Conservation (phyloP, 352 stramenopile species). For the Pythium phragmitis region DNA sequence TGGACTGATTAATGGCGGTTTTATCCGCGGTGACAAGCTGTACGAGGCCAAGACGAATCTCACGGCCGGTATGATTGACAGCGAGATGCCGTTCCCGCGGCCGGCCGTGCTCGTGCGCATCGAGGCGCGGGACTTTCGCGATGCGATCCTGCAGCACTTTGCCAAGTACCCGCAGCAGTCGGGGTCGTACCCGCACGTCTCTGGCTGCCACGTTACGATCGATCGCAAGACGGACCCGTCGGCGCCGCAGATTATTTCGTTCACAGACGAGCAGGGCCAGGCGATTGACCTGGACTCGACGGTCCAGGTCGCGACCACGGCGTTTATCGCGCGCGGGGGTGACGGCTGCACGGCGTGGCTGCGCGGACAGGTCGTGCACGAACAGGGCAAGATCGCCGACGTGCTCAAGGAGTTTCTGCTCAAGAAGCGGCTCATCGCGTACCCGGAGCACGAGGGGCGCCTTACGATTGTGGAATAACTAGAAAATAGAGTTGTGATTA, state of each 20-base stretch:
- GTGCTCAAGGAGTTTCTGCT: constrained; percentile 45
- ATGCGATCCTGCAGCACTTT: constrained; percentile 78
- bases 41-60: constrained; percentile 72
- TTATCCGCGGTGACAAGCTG: constrained; percentile 80
- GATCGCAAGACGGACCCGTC: constrained; percentile 22
- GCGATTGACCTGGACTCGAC: constrained; percentile 49
- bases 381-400: constrained; percentile 45
- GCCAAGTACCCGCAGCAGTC: constrained; percentile 73
- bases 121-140: constrained; percentile 52
- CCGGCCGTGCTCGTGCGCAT: constrained; percentile 70
- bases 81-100: constrained; percentile 87
- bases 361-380: constrained; percentile 50
- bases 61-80: constrained; percentile 69
- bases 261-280: constrained; percentile 45
- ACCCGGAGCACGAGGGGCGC: constrained; percentile 54
- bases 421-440: constrained; percentile 60
- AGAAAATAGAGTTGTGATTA: constrained; percentile 20
- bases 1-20: constrained; percentile 87
- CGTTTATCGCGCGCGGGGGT: constrained; percentile 74
- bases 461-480: constrained; percentile 62
- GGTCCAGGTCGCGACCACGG: constrained; percentile 74
- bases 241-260: constrained; percentile 34
- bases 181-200: constrained; percentile 82
- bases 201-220: constrained; percentile 49
- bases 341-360: constrained; percentile 80